phyloP scores from a whole-genome alignment of 108 stramenopile species.

The Skeletonema grethae region DNA sequence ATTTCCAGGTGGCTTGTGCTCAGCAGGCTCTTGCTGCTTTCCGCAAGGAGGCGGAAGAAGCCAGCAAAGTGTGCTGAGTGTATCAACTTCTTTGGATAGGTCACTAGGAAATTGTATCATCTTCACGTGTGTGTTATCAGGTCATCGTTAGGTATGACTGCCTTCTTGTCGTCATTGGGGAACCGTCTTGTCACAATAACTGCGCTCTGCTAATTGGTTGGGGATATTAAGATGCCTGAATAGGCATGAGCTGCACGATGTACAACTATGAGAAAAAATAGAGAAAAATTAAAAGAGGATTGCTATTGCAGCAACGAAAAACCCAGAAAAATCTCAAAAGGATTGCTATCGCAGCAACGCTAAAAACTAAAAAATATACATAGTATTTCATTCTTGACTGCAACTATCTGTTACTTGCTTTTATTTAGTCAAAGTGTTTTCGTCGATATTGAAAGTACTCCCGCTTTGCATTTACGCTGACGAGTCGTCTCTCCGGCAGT shows the following conservation, averaged over 20 bases:
- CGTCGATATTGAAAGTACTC: slow-evolving; percentile 76
- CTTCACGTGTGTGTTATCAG: not conserved
- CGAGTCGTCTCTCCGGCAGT: slow-evolving; percentile 66
- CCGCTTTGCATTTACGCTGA: slow-evolving; percentile 59
- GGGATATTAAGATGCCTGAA: not conserved
- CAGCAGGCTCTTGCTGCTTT: slow-evolving; percentile 51
- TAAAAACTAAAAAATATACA: slow-evolving; percentile 2
- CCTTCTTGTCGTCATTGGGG: not conserved
- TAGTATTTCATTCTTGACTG: not conserved
- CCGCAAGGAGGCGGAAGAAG: slow-evolving; percentile 37
- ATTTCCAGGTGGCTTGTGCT: slow-evolving; percentile 61
- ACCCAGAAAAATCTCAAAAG: not conserved
- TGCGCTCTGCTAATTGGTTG: not conserved
- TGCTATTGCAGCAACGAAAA: slow-evolving; percentile 5
- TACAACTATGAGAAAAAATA: not conserved
- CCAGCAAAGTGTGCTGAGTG: not conserved
- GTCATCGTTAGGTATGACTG: not conserved
- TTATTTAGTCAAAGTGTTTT: slow-evolving; percentile 88
- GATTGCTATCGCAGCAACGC: not conserved
- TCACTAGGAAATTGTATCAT: not conserved
- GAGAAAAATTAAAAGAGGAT: slow-evolving; percentile 3
- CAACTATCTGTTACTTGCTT: slow-evolving; percentile 1
- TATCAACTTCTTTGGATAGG: not conserved
- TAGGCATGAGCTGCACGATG: not conserved
- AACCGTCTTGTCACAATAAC: not conserved